Percentiles rank a stretch among this genome's conserved stretches.
Conservation (phyloP, 2,329 filamentous ascomycete species). For the Xylariales sp. region DNA sequence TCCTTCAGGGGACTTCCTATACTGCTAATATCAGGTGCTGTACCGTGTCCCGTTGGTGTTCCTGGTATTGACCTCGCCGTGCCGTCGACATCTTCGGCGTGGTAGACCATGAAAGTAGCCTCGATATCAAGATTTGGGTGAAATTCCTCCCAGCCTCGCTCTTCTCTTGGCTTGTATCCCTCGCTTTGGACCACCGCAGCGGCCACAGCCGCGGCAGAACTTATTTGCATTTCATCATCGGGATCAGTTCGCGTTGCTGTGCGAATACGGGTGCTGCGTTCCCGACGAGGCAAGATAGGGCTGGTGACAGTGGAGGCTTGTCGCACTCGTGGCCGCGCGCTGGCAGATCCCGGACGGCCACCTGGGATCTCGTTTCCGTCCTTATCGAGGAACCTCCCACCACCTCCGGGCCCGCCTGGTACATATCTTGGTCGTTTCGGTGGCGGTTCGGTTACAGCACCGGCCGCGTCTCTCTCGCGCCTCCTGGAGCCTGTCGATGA, state of each 20-base stretch:
- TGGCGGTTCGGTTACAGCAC: constrained; percentile 52
- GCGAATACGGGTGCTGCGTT: constrained; percentile 53
- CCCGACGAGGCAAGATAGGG: constrained; percentile 47
- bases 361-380: constrained; percentile 54
- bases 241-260: constrained; percentile 46
- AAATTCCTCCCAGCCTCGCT: constrained; percentile 96
- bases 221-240: constrained; percentile 66
- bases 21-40: constrained; percentile 35
- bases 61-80: constrained; percentile 44
- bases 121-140: constrained; percentile 94
- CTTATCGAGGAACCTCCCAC: constrained; percentile 76
- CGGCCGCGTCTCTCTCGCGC: constrained; percentile 28
- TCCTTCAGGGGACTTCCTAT: constrained; percentile 42
- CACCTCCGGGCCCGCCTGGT: constrained; percentile 80
- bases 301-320: constrained; percentile 43
- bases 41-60: constrained; percentile 24
- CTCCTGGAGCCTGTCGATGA: constrained; percentile 13
- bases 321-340: constrained; percentile 42
- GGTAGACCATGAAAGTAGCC: constrained; percentile 70
- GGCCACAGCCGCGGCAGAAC: constrained; percentile 83
- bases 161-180: constrained; percentile 95
- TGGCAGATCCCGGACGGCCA: constrained; percentile 39
- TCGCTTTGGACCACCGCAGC: constrained; percentile 87
- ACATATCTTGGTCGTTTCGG: constrained; percentile 73
- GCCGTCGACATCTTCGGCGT: constrained; percentile 81